phyloP scores from a whole-genome alignment of 2,329 filamentous ascomycete genomes.

The Alternaria consortialis region DNA sequence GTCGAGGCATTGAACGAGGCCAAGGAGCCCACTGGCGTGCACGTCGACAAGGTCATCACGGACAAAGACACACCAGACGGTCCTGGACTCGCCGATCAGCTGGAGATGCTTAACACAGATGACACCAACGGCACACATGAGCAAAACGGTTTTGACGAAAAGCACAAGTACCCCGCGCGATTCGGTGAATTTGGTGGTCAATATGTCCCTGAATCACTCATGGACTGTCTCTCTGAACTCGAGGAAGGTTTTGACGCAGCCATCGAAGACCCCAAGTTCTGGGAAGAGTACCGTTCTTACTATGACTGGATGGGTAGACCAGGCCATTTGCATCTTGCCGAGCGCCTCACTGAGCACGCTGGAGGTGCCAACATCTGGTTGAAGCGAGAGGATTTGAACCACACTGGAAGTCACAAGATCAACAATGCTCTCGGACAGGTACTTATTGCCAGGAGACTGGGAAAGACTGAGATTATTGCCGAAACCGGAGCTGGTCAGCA shows the following conservation, averaged over 20 bases:
- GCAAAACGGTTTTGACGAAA: constrained; percentile 43
- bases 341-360: constrained; percentile 85
- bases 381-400: constrained; percentile 97
- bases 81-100: constrained; percentile 79
- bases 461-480: constrained; percentile 97
- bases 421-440: constrained; percentile 98
- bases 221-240: constrained; percentile 93
- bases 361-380: constrained; percentile 97
- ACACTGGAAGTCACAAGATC: constrained; percentile 99
- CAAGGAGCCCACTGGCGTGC: constrained; percentile 68
- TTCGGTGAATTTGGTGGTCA: constrained; percentile 98
- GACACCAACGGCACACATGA: constrained; percentile 36
- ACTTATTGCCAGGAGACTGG: constrained; percentile 81
- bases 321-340: constrained; percentile 87
- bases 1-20: constrained; percentile 72
- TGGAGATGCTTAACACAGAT: constrained; percentile 79
- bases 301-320: constrained; percentile 98
- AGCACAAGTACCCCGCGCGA: constrained; percentile 74
- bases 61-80: constrained; percentile 65
- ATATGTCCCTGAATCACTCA: constrained; percentile 95
- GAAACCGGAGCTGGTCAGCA: constrained; percentile 98
- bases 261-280: constrained; percentile 87
- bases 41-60: constrained; percentile 73
- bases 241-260: constrained; percentile 91
- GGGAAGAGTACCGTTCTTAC: constrained; percentile 95